Evolutionary conservation across 176 grass and related monocot species (phyloP), one percentile per base, ranked within the genome.

Genomic region (Ensete glaucum): DNA sequence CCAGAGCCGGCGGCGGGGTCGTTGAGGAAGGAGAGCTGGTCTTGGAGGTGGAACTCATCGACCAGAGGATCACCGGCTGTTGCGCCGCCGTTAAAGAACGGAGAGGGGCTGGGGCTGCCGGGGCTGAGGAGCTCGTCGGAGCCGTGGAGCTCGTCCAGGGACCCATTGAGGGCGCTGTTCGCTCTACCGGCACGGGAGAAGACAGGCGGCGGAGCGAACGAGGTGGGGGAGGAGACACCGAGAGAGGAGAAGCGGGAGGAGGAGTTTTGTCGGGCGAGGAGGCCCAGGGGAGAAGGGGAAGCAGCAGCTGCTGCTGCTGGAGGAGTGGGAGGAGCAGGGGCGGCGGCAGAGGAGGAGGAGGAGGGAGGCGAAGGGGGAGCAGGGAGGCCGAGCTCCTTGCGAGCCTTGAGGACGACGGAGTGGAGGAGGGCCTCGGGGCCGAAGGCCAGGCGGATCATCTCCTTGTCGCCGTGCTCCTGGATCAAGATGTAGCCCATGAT

Each of bases 361-460:
- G 16, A 62, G 17, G 9, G 17, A 16, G 83, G 50, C 57, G 57
- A 7, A 6, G 57, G 17, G 14, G 15, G 57, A 17, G 67, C 80
- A 21, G 69, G 63, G 8, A 96, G 73, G 12, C 81, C 87, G 22
- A 96, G 87, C 11, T 96, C 93, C 66, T 82, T 87, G 26, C 89
- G 85, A 19, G 87, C 93, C 82, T 88, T 87, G 64, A 85, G 50
- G 71, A 92, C 80, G 83, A 96, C 82, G 17, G 83, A 85, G 52
- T 90, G 87, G 59, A 96, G 89, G 53, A 96, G 89, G 16, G 81
- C 75, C 72, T 96, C 93, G 1, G 93, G 93, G 62, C 93, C 89
- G 69, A 96, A 96, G 72, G 93, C 89, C 26, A 96, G 84, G 52
- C 93, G 89, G 60, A 96, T 96, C 93, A 96, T 96, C 87, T 96